Evolutionary conservation across 352 stramenopile genomes (phyloP), one percentile per base, ranked within the genome.

Genomic region (Globisporangium uncinulatum): DNA sequence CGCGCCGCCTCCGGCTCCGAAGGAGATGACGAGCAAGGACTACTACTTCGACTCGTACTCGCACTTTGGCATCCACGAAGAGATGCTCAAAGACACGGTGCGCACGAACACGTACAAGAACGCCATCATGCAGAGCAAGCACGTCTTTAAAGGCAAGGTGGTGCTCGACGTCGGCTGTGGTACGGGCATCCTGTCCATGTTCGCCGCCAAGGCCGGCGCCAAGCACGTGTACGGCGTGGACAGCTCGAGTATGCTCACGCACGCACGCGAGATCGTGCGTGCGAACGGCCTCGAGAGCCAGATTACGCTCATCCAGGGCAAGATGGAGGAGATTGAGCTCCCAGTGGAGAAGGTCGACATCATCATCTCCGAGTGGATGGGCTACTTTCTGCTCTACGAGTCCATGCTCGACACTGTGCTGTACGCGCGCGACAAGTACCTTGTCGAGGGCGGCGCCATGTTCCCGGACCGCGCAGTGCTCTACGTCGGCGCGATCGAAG

Each of bases 11-110:
- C 56, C 56, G 17, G 24, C 51, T 11, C 59, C 11, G 34, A 73
- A 71, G 56, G 82, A 89, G 54, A 81, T 91, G 64, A 95, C 85
- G 53, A 96, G 86, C 70, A 97, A 97, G 72, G 95, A 98, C 79
- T 99, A 99, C 70, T 99, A 99, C 74, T 99, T 98, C 56, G 94
- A 99, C 75, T 98, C 92, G 54, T 99, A 99, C 73, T 97, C 94
- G 43, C 95, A 99, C 61, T 96, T 98, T 70, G 91, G 93, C 43
- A 99, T 99, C 69, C 96, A 99, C 71, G 94, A 98, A 67, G 96
- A 99, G 76, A 93, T 93, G 83, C 87, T 93, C 67, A 89, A 79
- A 41, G 83, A 93, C 65, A 69, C 61, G 36, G 93, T 99, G n/a
- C 93, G 97, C 47, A 99, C 97, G 24, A 74, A 97, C 51, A 97